Evolutionary conservation across 2,329 filamentous ascomycete genomes (phyloP).

Genomic region (Penicillium glabrum): DNA sequence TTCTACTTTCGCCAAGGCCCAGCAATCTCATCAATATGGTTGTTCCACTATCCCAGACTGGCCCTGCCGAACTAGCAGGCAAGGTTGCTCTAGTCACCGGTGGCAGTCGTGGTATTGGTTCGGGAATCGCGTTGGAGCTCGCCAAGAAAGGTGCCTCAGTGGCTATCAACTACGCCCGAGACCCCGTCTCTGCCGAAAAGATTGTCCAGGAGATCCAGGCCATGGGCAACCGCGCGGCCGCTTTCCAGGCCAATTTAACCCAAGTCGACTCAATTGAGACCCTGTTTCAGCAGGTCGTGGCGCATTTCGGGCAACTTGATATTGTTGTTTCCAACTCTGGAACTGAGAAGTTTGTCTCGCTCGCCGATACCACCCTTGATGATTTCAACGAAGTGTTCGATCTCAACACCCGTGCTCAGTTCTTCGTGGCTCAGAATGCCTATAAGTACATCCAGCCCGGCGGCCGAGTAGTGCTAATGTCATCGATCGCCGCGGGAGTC

Average conservation of each 20-base stretch:
- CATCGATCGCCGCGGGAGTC: constrained; percentile 65
- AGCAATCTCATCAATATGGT: constrained; percentile 14
- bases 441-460: constrained; percentile 69
- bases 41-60: constrained; percentile 9
- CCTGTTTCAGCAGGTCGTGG: constrained; percentile 64
- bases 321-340: constrained; percentile 56
- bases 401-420: constrained; percentile 64
- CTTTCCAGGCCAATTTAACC: constrained; percentile 68
- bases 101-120: constrained; percentile 42
- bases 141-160: constrained; percentile 41
- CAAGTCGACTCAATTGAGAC: constrained; percentile 62
- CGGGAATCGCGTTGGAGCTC: constrained; percentile 43
- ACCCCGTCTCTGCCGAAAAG: constrained; percentile 62
- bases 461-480: constrained; percentile 74
- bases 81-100: constrained; percentile 41
- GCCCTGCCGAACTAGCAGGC: constrained; percentile 27
- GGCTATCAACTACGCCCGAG: constrained; percentile 55
- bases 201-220: constrained; percentile 67
- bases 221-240: constrained; percentile 60
- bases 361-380: constrained; percentile 23
- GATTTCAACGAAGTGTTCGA: constrained; percentile 56
- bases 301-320: constrained; percentile 50
- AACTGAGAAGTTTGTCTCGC: constrained; percentile 34
- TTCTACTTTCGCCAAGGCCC: neutral
- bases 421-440: constrained; percentile 64